phyloP scores from a whole-genome alignment of 2,329 filamentous ascomycete genomes.

The Camptophora hylomeconis region DNA sequence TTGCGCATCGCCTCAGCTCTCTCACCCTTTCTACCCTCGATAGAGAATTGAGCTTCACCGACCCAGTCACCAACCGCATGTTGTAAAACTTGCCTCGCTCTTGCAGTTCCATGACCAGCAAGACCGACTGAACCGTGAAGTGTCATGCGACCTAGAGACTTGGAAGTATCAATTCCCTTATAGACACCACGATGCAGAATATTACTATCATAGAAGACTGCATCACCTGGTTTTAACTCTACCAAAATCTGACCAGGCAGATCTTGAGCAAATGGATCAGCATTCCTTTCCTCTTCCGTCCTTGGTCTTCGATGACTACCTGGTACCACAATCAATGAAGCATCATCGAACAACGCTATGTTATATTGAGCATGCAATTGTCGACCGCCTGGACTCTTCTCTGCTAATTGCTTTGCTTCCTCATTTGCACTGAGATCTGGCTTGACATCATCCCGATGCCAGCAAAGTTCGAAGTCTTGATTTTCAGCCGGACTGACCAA shows the following conservation, averaged over 20 bases:
- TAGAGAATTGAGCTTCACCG: constrained; percentile 26
- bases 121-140: constrained; percentile 31
- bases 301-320: constrained; percentile 60
- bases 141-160: constrained; percentile 27
- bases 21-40: constrained; percentile 14
- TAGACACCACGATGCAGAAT: constrained; percentile 47
- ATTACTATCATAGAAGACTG: constrained; percentile 83
- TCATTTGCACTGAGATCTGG: constrained; percentile 52
- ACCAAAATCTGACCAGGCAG: constrained; percentile 56
- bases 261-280: constrained; percentile 48
- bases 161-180: constrained; percentile 24
- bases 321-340: constrained; percentile 61
- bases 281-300: constrained; percentile 55
- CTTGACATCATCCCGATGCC: constrained; percentile 76
- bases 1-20: constrained; percentile 31
- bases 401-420: constrained; percentile 48
- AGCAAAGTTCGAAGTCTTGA: constrained; percentile 57
- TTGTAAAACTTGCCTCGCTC: constrained; percentile 32
- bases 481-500: constrained; percentile 55
- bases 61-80: constrained; percentile 34
- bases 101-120: constrained; percentile 25
- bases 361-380: constrained; percentile 80
- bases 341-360: constrained; percentile 63
- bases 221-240: constrained; percentile 57
- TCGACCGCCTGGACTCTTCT: constrained; percentile 34